Evolutionary conservation across 2,329 filamentous ascomycete species (phyloP), one percentile per base, ranked within the genome.

Genomic region (Fusarium sp.): DNA sequence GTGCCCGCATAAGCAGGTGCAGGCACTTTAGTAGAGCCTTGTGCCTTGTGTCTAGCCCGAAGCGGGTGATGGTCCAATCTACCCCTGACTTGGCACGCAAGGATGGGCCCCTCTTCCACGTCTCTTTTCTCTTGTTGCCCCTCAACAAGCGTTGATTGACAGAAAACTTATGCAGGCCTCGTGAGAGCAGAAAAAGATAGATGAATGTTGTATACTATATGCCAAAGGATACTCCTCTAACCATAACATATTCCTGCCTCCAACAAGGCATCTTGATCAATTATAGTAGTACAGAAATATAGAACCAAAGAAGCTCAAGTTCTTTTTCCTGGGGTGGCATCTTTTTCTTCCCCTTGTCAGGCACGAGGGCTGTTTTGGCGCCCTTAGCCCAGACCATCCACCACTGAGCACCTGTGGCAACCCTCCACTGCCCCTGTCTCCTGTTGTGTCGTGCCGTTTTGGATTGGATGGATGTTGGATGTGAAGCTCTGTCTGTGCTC

Each of bases 11-110:
- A 63, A 62, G 65, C 46, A 73, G 67, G 74, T 75, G 70, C 66
- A 73, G 70, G 74, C 74, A 76, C 74, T 76, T 76, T 73, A 76
- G 70, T 70, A 65, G 69, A 73, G 65, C 69, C 64, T 57, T 58
- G 45, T 50, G 47, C 54, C 59, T 46, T 70, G 59, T 47, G 33
- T 57, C 70, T 75, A 73, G 59, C 56, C 50, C 31, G 46, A 63
- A 74, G 62, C 59, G 64, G 65, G 49, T 45, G 44, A 65, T 60
- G 50, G 62, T 52, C 68, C 52, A 76, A 67, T 70, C 59, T 72
- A 69, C 74, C 74, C 74, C 72, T 76, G 74, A 62, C 68, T 65
- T 62, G 70, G 63, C 72, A 58, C 36, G 38, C 63, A 63, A 59
- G 68, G 62, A 55, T 68, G 58, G 27, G 33, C 50, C 62, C 62